These are phyloP conservation scores for Debaryomyces sp. DNA, from an alignment of 1,139 yeast genomes.

Conservation along the genomic window DNA sequence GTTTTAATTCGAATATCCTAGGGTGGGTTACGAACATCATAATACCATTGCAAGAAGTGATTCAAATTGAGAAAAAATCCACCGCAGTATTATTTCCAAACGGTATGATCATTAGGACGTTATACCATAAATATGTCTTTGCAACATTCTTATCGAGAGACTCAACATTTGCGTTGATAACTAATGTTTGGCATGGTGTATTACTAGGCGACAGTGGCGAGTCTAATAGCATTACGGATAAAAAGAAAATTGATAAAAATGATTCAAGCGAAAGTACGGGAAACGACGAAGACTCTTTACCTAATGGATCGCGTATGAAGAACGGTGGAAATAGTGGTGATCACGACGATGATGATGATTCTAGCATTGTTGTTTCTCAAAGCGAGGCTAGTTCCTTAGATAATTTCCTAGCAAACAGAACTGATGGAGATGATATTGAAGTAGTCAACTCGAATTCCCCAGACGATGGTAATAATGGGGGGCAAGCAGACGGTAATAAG, in stretches of 20 bases:
- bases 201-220: constrained; percentile 26
- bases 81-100: constrained; percentile 78
- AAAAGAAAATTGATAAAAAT: constrained; percentile 11
- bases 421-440: constrained; percentile 5
- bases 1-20: constrained; percentile 72
- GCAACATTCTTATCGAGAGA: constrained; percentile 76
- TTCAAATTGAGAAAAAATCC: constrained; percentile 69
- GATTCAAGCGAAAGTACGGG: constrained; percentile 12
- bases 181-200: constrained; percentile 61
- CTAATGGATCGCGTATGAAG: neutral
- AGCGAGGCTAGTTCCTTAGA: constrained; percentile 8
- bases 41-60: constrained; percentile 71
- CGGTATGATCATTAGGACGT: constrained; percentile 69
- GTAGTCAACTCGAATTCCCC: constrained; percentile 9
- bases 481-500: constrained; percentile 9
- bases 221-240: constrained; percentile 17
- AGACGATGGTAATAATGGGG: neutral
- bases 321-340: constrained; percentile 7
- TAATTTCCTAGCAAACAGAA: neutral
- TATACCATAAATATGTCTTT: constrained; percentile 71
- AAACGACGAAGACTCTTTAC: neutral
- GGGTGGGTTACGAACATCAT: constrained; percentile 72
- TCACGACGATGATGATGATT: constrained; percentile 11
- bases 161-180: constrained; percentile 59
- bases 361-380: constrained; percentile 9